These are phyloP conservation scores for Acacia melanoxylon DNA, from an alignment of 306 rosid species.

Conservation along the genomic window DNA sequence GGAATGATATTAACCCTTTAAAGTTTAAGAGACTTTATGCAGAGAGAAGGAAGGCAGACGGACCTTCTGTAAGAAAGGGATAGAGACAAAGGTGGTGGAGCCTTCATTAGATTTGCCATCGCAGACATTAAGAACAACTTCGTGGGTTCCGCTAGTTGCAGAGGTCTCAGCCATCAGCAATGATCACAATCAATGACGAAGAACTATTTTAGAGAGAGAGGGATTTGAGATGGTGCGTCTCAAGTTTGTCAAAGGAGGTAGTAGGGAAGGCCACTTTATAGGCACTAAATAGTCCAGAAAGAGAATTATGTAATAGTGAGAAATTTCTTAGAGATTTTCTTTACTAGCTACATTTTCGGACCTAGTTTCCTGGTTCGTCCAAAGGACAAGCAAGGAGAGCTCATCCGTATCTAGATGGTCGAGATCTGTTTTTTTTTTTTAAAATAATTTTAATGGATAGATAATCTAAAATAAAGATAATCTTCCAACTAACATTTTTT, in stretches of 20 bases:
- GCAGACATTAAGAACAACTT: constrained; percentile 35
- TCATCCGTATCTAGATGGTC: too few species aligned
- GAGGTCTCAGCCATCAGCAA: constrained; percentile 57
- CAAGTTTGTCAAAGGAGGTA: background rate
- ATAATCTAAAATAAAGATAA: too few species aligned
- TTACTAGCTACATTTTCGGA: background rate
- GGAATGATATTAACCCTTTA: too few species aligned
- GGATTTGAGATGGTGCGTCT: background rate
- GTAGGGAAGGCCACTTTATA: background rate
- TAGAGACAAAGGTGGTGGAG: constrained; percentile 25
- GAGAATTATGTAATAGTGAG: background rate
- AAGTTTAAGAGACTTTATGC: background rate
- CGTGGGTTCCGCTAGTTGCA: constrained; percentile 38
- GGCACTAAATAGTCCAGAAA: background rate
- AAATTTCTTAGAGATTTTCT: background rate
- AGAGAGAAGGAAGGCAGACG: background rate
- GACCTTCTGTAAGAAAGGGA: constrained; percentile 79
- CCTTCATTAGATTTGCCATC: constrained; percentile 25
- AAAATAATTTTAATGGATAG: too few species aligned
- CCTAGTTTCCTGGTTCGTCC: too few species aligned
- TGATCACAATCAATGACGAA: background rate
- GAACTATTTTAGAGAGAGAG: background rate
- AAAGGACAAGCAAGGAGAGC: too few species aligned
- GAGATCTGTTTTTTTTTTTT: too few species aligned
- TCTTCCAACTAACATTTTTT: too few species aligned